Percentiles rank a stretch among this genome's conserved stretches.
Conservation (phyloP, 208 protist species). For the Kentomonas sorsogonicus region DNA sequence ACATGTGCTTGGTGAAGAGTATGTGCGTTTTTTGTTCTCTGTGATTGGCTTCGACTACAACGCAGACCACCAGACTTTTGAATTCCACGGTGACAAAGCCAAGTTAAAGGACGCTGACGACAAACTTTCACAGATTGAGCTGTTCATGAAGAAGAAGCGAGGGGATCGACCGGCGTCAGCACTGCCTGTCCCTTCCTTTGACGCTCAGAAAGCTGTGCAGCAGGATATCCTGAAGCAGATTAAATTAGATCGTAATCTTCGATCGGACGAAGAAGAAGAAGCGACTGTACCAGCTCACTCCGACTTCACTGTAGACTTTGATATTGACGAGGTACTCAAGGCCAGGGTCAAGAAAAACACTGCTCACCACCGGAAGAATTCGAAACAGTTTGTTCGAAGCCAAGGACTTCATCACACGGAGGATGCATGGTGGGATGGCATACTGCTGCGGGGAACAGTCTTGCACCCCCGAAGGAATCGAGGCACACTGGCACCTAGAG, state of each 20-base stretch:
- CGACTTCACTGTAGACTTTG: slow-evolving; percentile 29
- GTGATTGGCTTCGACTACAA: slow-evolving; percentile 39
- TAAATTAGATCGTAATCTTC: neutral
- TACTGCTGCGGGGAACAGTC: slow-evolving; percentile 75
- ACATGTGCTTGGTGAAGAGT: slow-evolving; percentile 17
- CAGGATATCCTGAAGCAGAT: neutral
- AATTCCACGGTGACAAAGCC: slow-evolving; percentile 40
- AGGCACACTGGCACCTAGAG: slow-evolving; percentile 83
- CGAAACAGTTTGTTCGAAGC: slow-evolving; percentile 80
- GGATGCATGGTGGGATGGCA: slow-evolving; percentile 64
- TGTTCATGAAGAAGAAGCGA: slow-evolving; percentile 19
- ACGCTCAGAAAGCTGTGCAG: slow-evolving; percentile 5
- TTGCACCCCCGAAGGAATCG: slow-evolving; percentile 43
- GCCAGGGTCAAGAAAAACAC: slow-evolving; percentile 41
- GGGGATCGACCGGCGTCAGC: slow-evolving; percentile 3
- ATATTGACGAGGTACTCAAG: slow-evolving; percentile 27
- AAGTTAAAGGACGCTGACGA: slow-evolving; percentile 33
- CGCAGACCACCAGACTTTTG: slow-evolving; percentile 21
- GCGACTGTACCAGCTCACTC: neutral
- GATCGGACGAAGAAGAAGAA: neutral
- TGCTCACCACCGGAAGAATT: slow-evolving; percentile 67
- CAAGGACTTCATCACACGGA: slow-evolving; percentile 47
- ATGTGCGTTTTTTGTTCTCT: slow-evolving; percentile 42
- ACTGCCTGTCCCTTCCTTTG: neutral
- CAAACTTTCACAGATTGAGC: slow-evolving; percentile 48